Evolutionary conservation across 2,329 filamentous ascomycete genomes (phyloP), one percentile per base, ranked within the genome.

Genomic region (Fusarium continuum): DNA sequence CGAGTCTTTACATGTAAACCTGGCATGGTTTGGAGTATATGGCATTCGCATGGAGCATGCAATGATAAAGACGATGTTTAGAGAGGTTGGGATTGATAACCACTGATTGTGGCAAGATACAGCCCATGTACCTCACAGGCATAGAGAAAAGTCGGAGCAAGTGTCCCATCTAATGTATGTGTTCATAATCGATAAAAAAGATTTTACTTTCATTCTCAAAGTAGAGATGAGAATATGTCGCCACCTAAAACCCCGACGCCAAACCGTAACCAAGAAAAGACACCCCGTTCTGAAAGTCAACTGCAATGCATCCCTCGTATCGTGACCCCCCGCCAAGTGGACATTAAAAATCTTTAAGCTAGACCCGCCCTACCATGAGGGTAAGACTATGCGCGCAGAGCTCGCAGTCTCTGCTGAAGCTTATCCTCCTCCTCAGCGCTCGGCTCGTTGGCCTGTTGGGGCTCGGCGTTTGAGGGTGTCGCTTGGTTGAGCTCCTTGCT

Each of bases 1-100:
- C 93, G 13, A 92, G 89, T 75, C 77, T 96, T 72, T 96, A 96
- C 73, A 93, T 96, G 90, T 96, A 82, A 47, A n/a, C n/a, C 29
- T 22, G 34, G 26, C 38, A 38, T 32, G 16, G 22, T 17, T 34
- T 58, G 54, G 43, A 40, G 20, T 29, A 46, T 22, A 22, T 22
- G 34, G 29, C n/a, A 34, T 55, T 35, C 38, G n/a, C 3, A 31
- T 3, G 5, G 25, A 41, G 39, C 14, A 8, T 45, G 19, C 16
- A 20, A 31, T 17, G 20, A 31, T 19, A 32, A 51, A 22, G 23
- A 17, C 20, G 28, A 13, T 38, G 16, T 35, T 23, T 43, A 22
- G 20, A 34, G 14, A 22, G 5, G 19, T 17, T 13, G 28, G 17
- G 16, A 44, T 19, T 5, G 7, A 31, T 14, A 17, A 25, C 29